Base-by-base conservation (phyloP, 257 asterid species). In the Solanum boliviense region DNA sequence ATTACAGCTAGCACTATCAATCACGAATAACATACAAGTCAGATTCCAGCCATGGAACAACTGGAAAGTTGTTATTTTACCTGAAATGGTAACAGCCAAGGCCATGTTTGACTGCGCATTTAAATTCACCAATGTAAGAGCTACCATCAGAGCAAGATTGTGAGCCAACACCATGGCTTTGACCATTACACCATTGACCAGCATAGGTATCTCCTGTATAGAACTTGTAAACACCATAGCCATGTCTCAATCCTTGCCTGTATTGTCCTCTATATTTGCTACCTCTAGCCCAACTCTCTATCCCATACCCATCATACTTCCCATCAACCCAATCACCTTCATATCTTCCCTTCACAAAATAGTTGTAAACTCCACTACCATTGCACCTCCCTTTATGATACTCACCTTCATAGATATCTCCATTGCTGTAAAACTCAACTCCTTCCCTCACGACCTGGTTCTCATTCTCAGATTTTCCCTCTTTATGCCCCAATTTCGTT, bases 281-380 rank as follows among this genome's bases (percentile, higher is more conserved):
- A 72, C 99, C 99, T 78, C 94, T 93, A 1, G 97, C 93, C 99
- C 99, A 96, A 44, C 96, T 93, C 92, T 96, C 99, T 87, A 96
- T 93, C 35, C 98, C 99, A 86, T 92, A 93, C 0, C 85, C 85
- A 44, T 79, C 85, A 79, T 79, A 79, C 23, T 44, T 79, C 27
- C 85, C 85, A 5, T 95, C 99, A 65, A 96, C 82, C 99, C 99
- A 96, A 70, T 96, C 99, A 75, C 99, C 99, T 52, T 96, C 89
- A 87, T 81, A 87, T 36, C 87, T 87, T 65, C 94, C 94, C 83
- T 88, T 90, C 76, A 88, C 89, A 39, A 78, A 87, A 86, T 89
- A 92, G 65, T 92, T 71, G 87, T 92, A 92, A 31, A 92, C 92
- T 65, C 94, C 94, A 87, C 90, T 90, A 18, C 94, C 92, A n/a